phyloP scores from a whole-genome alignment of 768 basidiomycete genomes.

The Mycena indigotica region DNA sequence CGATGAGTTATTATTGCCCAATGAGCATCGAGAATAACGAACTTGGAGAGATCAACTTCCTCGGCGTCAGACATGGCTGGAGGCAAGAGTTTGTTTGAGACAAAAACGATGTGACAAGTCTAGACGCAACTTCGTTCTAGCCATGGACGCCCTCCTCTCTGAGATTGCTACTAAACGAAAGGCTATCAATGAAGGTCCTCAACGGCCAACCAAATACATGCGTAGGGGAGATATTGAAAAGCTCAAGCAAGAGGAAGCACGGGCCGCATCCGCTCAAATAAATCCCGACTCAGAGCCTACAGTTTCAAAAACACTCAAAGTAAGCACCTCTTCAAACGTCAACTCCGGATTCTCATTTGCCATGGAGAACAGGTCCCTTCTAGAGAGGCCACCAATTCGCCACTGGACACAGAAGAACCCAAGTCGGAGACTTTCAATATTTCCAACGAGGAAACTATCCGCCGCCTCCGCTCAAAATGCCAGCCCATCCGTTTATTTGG shows the following conservation, averaged over 20 bases:
- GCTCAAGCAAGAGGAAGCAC: conserved; percentile 54
- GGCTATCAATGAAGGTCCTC: conserved; percentile 53
- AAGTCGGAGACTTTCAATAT: conserved; percentile 77
- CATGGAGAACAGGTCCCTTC: conserved; percentile 53
- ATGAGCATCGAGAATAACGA: conserved; percentile 8
- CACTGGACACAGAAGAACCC: conserved; percentile 42
- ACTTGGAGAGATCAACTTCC: conserved; percentile 58
- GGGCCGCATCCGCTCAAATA: conserved; percentile 37
- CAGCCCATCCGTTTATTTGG: conserved; percentile 95
- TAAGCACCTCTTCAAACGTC: conserved; percentile 35
- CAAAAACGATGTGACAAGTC: not conserved
- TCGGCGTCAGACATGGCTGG: conserved; percentile 60
- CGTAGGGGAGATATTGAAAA: conserved; percentile 88
- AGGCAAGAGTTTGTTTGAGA: not conserved
- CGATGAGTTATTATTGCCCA: conserved; percentile 15
- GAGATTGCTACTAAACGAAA: conserved; percentile 91
- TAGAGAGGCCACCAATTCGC: conserved; percentile 44
- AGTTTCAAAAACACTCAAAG: conserved; percentile 42
- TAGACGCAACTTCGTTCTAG: conserved; percentile 25
- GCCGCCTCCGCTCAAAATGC: conserved; percentile 85
- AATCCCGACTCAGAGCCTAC: conserved; percentile 35
- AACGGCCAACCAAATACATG: conserved; percentile 84
- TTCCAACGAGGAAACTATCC: conserved; percentile 89
- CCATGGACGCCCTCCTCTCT: conserved; percentile 89
- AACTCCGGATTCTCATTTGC: conserved; percentile 35